These are phyloP conservation scores for Scheffersomyces quercinus DNA, from an alignment of 1,139 yeast genomes.

Conservation along the genomic window DNA sequence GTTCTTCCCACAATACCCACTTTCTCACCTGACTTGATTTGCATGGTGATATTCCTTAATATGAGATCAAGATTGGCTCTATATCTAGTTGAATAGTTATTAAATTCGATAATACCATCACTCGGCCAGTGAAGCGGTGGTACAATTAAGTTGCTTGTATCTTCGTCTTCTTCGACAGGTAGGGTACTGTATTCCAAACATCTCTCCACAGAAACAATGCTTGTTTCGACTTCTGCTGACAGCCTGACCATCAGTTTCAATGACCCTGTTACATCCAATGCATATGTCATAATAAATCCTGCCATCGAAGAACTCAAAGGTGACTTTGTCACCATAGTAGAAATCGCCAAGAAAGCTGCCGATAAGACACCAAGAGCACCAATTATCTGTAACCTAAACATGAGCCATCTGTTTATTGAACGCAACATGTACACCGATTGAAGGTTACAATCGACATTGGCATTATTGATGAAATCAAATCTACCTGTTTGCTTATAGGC, in stretches of 20 bases:
- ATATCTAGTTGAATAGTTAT: constrained; percentile 78
- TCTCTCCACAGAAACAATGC: constrained; percentile 75
- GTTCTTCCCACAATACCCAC: constrained; percentile 95
- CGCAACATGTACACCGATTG: constrained; percentile 57
- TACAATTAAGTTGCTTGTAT: constrained; percentile 18
- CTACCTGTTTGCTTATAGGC: constrained; percentile 57
- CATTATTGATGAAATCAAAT: constrained; percentile 54
- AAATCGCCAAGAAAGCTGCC: constrained; percentile 57
- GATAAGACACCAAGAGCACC: constrained; percentile 65
- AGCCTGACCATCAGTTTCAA: constrained; percentile 63
- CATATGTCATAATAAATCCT: constrained; percentile 74
- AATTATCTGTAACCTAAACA: constrained; percentile 65
- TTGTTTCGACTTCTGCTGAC: constrained; percentile 74
- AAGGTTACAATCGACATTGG: constrained; percentile 63
- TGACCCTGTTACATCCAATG: constrained; percentile 61
- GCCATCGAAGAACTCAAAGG: constrained; percentile 65
- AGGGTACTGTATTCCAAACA: constrained; percentile 70
- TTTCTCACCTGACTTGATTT: constrained; percentile 76
- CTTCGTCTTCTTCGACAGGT: constrained; percentile 52
- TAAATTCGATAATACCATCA: constrained; percentile 69
- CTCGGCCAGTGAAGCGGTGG: constrained; percentile 71
- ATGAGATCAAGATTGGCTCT: constrained; percentile 84
- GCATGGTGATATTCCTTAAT: constrained; percentile 66
- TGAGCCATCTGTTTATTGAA: constrained; percentile 70
- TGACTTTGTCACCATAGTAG: constrained; percentile 17